Evolutionary conservation across 1,284 basidiomycete genomes (phyloP), one percentile per base, ranked within the genome.

Genomic region (Tilletia caries): DNA sequence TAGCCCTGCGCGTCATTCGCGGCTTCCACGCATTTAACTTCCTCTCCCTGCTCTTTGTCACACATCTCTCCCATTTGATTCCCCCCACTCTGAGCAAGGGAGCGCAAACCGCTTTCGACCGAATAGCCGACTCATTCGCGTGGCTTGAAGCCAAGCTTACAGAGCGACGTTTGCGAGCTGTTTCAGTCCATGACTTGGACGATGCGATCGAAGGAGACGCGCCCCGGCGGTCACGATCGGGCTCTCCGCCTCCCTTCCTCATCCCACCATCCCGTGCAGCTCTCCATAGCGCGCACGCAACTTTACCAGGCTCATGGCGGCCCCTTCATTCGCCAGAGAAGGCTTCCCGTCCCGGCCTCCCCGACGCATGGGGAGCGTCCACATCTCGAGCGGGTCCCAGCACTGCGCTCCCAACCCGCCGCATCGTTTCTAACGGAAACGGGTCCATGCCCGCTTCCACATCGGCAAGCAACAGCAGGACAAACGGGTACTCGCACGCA

Each of bases 291-390:
- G 23, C 2, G 27, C 27, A 54, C 29, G 58, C 29, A 4, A 62
- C 58, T 13, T 29, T 62, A 12, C 58, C 58, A n/a, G 58, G 58
- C 3, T 62, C 58, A 13, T 62, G 58, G 58, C 27, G 29, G n/a
- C 58, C 58, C 1, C 20, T 34, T 27, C 58, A 33, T 34, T 62
- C 58, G 3, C 58, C 58, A 20, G 33, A 20, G 18, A 62, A 34
- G 23, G 1, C 32, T 18, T 20, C 58, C 8, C 27, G 58, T 25
- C 58, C 58, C 10, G 20, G 27, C 23, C 32, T 62, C 15, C 58
- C 58, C 2, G 27, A 32, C 4, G 20, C 20, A 12, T 62, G 58
- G 58, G 18, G 18, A 8, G 37, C 37, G 15, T 41, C 37, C 1
- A 10, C 37, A 41, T 41, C 37, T 41, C 37, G 37, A 41, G 1